Conservation (phyloP, 768 basidiomycete species). For the Auricularia sp. region DNA sequence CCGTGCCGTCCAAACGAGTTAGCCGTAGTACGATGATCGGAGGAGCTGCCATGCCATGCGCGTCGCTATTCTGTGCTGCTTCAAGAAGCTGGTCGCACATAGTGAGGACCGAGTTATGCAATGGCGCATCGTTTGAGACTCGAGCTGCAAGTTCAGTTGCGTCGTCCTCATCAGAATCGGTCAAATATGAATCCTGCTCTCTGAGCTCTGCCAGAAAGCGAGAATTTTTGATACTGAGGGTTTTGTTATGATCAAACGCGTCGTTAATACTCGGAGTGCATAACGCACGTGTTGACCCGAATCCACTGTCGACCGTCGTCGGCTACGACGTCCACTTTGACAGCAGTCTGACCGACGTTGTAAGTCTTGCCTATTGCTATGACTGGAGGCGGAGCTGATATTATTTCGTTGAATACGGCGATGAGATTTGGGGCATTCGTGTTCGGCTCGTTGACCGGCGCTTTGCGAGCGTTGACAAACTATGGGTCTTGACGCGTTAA, state of each 20-base stretch:
- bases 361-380: conserved; percentile 52
- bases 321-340: conserved; percentile 76
- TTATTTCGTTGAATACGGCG: conserved; percentile 74
- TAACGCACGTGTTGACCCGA: conserved; percentile 74
- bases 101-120: conserved; percentile 64
- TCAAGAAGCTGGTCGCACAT: conserved; percentile 60
- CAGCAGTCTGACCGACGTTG: conserved; percentile 22
- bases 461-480: background rate
- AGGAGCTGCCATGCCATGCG: conserved; percentile 25
- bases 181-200: conserved; percentile 75
- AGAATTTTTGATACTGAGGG: conserved; percentile 59
- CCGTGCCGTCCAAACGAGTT: conserved; percentile 47
- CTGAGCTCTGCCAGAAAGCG: conserved; percentile 71
- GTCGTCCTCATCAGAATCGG: conserved; percentile 44
- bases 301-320: conserved; percentile 72
- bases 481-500: background rate
- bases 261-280: background rate
- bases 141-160: conserved; percentile 12
- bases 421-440: conserved; percentile 75
- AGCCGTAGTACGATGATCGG: conserved; percentile 54
- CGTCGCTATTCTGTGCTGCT: conserved; percentile 51
- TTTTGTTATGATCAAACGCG: background rate
- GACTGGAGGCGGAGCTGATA: conserved; percentile 49
- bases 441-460: conserved; percentile 8
- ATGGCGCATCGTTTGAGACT: conserved; percentile 35